These are phyloP conservation scores for Musa balbisiana DNA, from an alignment of 202 grass and related monocot genomes.

Conservation along the genomic window DNA sequence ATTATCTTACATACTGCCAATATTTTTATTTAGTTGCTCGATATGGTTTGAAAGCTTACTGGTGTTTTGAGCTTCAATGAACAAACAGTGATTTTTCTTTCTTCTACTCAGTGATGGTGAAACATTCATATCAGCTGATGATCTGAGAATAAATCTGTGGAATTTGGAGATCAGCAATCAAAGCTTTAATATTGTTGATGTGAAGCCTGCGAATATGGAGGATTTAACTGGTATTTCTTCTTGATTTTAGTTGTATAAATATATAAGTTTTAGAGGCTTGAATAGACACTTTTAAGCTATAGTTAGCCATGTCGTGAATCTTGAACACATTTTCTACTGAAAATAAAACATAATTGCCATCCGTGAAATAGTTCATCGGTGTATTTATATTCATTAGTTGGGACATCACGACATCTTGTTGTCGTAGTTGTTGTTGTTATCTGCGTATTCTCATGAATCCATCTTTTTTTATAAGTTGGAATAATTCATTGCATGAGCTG, in stretches of 20 bases:
- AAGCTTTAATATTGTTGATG: slow-evolving; percentile 21
- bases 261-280: neutral
- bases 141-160: slow-evolving; percentile 25
- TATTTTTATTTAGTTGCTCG: neutral
- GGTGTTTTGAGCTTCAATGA: neutral
- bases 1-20: neutral
- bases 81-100: neutral
- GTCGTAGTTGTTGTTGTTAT: too few relatives aligned
- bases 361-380: too few relatives aligned
- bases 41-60: neutral
- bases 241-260: neutral
- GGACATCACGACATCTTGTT: too few relatives aligned
- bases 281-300: neutral
- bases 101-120: slow-evolving; percentile 18
- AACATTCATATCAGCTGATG: slow-evolving; percentile 21
- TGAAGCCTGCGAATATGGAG: slow-evolving; percentile 27
- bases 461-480: too few relatives aligned
- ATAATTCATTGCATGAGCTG: too few relatives aligned
- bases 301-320: neutral
- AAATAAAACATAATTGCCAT: neutral
- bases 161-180: slow-evolving; percentile 22
- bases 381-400: too few relatives aligned
- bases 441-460: too few relatives aligned
- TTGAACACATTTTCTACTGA: neutral
- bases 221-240: slow-evolving; percentile 12